These are phyloP conservation scores for Trichoderma sp. DNA, from an alignment of 2,329 filamentous ascomycete genomes.

Conservation along the genomic window DNA sequence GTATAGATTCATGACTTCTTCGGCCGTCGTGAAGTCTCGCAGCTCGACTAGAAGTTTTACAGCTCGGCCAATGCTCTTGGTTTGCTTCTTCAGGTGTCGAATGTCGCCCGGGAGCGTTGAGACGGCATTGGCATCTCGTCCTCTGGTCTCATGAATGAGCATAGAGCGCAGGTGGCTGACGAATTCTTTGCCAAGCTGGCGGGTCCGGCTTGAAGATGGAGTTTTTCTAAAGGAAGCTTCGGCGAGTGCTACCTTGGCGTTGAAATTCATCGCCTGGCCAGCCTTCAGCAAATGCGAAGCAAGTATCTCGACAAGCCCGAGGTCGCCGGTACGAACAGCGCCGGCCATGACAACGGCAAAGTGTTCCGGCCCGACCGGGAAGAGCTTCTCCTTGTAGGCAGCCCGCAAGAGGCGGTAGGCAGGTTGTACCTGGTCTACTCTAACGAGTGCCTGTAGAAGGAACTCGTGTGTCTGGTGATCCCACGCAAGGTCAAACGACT, in stretches of 20 bases:
- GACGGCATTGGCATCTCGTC: not conserved
- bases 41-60: slow-evolving; percentile 35
- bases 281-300: slow-evolving; percentile 42
- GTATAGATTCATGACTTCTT: slow-evolving; percentile 56
- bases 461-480: slow-evolving; percentile 49
- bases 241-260: slow-evolving; percentile 42
- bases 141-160: not conserved
- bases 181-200: slow-evolving; percentile 29
- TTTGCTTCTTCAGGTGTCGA: slow-evolving; percentile 28
- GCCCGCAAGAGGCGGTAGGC: slow-evolving; percentile 48
- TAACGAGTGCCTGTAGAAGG: slow-evolving; percentile 47
- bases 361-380: slow-evolving; percentile 47
- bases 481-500: slow-evolving; percentile 44
- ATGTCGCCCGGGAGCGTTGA: slow-evolving; percentile 22
- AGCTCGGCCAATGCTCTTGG: slow-evolving; percentile 32
- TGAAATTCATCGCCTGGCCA: slow-evolving; percentile 42
- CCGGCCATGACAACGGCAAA: slow-evolving; percentile 53
- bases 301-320: slow-evolving; percentile 41
- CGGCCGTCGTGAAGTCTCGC: slow-evolving; percentile 50
- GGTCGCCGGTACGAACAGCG: slow-evolving; percentile 46
- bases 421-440: slow-evolving; percentile 47
- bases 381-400: slow-evolving; percentile 42
- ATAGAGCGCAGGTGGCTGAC: slow-evolving; percentile 29
- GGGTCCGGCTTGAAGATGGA: slow-evolving; percentile 28
- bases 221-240: slow-evolving; percentile 34